These are phyloP conservation scores for Phaeodactylum tricornutum DNA, from an alignment of 108 stramenopile genomes.

Conservation along the genomic window DNA sequence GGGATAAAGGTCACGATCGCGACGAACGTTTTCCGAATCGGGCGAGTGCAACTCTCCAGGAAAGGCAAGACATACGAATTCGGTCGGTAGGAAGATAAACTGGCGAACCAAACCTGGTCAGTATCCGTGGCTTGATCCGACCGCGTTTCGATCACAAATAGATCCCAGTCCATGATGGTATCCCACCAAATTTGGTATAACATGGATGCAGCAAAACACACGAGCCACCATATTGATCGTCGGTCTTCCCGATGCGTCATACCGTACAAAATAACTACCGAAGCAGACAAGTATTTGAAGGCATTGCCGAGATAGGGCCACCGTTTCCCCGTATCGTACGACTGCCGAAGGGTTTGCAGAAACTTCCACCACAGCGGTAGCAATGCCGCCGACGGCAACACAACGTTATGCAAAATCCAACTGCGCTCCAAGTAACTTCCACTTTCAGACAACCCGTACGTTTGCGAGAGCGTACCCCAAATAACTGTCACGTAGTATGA, in stretches of 20 bases:
- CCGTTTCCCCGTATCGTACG: conserved; percentile 58
- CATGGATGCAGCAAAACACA: conserved; percentile 36
- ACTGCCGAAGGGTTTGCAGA: conserved; percentile 73
- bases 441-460: conserved; percentile 45
- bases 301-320: conserved; percentile 85
- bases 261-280: conserved; percentile 70
- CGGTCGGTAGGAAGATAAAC: conserved; percentile 42
- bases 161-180: conserved; percentile 77
- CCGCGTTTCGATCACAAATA: conserved; percentile 49
- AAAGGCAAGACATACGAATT: conserved; percentile 18
- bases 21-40: conserved; percentile 12
- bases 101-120: conserved; percentile 16
- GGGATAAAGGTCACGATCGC: conserved; percentile 25
- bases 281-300: conserved; percentile 68
- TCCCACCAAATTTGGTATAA: conserved; percentile 86
- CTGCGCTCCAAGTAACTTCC: conserved; percentile 45
- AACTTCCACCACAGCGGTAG: conserved; percentile 67
- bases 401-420: conserved; percentile 67
- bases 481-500: conserved; percentile 63
- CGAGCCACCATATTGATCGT: conserved; percentile 43
- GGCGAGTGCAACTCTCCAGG: conserved; percentile 1
- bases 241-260: conserved; percentile 78
- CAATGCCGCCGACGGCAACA: conserved; percentile 64
- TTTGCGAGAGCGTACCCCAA: conserved; percentile 45
- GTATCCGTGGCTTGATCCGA: conserved; percentile 8